A percentile compares a stretch with the other conserved stretches of the same genome.
Conservation (phyloP, 139 green algal species). For the Picochlorum costavermella region DNA sequence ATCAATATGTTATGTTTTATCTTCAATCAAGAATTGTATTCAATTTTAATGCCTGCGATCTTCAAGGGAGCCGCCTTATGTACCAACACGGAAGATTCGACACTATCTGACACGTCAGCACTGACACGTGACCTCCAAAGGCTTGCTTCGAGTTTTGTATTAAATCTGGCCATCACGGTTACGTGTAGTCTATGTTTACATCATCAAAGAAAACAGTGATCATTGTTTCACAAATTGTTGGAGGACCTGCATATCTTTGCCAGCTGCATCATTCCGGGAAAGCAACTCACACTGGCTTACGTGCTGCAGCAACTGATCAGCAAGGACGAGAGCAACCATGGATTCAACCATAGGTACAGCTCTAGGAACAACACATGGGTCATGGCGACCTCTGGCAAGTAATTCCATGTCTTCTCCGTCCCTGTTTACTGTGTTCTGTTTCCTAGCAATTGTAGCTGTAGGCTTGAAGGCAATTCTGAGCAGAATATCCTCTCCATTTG, state of each 20-base stretch:
- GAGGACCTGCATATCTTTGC: conserved; percentile 30
- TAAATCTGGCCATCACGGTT: no score
- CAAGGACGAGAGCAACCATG: conserved; percentile 95
- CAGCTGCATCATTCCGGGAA: conserved; percentile 36
- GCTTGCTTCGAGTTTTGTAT: no score
- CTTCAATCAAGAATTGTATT: no score
- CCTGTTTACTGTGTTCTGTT: conserved; percentile 77
- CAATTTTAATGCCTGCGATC: no score
- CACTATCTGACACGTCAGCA: not conserved
- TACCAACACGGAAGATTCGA: no score
- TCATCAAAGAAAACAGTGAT: no score
- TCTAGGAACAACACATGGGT: conserved; percentile 94
- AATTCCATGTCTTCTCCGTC: conserved; percentile 74
- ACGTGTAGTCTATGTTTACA: no score
- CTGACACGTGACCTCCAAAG: not conserved
- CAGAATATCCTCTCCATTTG: conserved; percentile 95
- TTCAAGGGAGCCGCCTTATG: no score
- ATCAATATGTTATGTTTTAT: no score
- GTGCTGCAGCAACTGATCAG: conserved; percentile 92
- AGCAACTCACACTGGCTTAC: conserved; percentile 88
- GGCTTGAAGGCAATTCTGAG: conserved; percentile 97
- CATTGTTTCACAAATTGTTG: conserved; percentile 17
- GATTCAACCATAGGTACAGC: conserved; percentile 98
- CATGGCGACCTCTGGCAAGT: conserved; percentile 82
- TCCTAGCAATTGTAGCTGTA: conserved; percentile 87